phyloP scores from a whole-genome alignment of 2,329 filamentous ascomycete species.

The Aspergillus novoparasiticus region DNA sequence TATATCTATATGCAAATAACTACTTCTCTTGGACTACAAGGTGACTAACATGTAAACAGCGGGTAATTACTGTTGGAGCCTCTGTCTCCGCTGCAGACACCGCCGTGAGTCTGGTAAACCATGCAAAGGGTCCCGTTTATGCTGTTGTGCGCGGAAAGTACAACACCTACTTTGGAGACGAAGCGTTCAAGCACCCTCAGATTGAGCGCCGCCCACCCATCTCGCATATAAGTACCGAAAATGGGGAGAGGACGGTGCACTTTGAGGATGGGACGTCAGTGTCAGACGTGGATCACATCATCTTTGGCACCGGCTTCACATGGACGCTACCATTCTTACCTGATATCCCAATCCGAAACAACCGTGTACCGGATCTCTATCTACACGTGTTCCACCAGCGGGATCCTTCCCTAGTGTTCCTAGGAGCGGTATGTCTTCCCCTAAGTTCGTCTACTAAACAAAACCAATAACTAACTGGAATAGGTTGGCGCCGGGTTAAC shows the following conservation, averaged over 20 bases:
- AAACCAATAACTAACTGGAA: slow-evolving; percentile 17
- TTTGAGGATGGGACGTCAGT: slow-evolving; percentile 60
- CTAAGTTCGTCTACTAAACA: too few species aligned
- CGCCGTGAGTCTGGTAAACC: slow-evolving; percentile 54
- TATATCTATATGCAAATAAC: not conserved
- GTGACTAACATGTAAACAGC: slow-evolving; percentile 38
- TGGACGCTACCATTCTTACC: slow-evolving; percentile 67
- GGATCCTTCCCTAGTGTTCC: slow-evolving; percentile 37
- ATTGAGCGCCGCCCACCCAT: slow-evolving; percentile 35
- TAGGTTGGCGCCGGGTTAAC: slow-evolving; percentile 53
- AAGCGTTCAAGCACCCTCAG: slow-evolving; percentile 62
- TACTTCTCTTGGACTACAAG: too few species aligned
- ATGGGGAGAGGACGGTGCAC: slow-evolving; percentile 50
- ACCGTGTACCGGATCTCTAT: slow-evolving; percentile 38
- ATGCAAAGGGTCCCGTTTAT: slow-evolving; percentile 52
- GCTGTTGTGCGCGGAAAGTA: slow-evolving; percentile 58
- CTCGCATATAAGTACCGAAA: slow-evolving; percentile 41
- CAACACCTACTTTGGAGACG: slow-evolving; percentile 60
- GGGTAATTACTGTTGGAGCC: slow-evolving; percentile 64
- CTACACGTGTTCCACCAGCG: slow-evolving; percentile 40
- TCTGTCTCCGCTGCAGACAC: slow-evolving; percentile 68
- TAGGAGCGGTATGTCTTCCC: slow-evolving; percentile 48
- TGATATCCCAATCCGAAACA: slow-evolving; percentile 42
- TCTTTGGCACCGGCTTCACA: slow-evolving; percentile 68
- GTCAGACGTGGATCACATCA: slow-evolving; percentile 60